Base-by-base conservation (phyloP, 306 rosid species). In the Citrullus colocynthis region DNA sequence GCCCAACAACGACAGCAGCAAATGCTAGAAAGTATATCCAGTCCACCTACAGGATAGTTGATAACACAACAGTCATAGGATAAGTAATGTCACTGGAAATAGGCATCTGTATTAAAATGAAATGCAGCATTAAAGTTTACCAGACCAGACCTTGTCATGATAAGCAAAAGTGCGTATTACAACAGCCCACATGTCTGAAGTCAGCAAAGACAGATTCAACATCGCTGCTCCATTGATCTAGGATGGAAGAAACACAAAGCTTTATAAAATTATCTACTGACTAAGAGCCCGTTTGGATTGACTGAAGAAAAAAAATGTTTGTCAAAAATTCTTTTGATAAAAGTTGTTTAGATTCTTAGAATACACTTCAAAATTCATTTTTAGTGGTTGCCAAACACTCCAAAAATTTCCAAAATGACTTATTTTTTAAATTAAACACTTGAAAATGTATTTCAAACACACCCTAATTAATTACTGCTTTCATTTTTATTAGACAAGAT, bases 131-230 rank as follows among this genome's bases (percentile, higher is more conserved):
- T 57, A 16, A 18, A 67, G 7, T 32, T 67, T 67, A 67, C 52
- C 85, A 69, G 74, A 94, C 98, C 96, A 69, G 74, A 94, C 98
- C 96, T 95, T 92, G 82, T 95, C 97, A 32, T 88, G 85, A 85
- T 92, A 90, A 21, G 97, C 97, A 44, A 90, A 95, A 71, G 92
- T 83, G 74, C 98, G 98, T 84, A 95, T 95, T 61, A 95, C 65
- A 73, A 90, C 98, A 11, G 98, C 83, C 97, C 98, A 95, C 98
- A 95, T 95, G 86, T 95, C 98, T n/a, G 98, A 95, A 70, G 98
- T 95, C 70, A 95, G 85, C 85, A 95, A 85, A 63, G 98, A 95
- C 84, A 95, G 87, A 82, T 95, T 95, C 55, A 95, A 87, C 98
- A 95, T 95, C 54, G 98, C 89, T n/a, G 98, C 86, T 58, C 98